Base-by-base conservation (phyloP, 176 grass and related monocot species). In the Pontederia paniculata region DNA sequence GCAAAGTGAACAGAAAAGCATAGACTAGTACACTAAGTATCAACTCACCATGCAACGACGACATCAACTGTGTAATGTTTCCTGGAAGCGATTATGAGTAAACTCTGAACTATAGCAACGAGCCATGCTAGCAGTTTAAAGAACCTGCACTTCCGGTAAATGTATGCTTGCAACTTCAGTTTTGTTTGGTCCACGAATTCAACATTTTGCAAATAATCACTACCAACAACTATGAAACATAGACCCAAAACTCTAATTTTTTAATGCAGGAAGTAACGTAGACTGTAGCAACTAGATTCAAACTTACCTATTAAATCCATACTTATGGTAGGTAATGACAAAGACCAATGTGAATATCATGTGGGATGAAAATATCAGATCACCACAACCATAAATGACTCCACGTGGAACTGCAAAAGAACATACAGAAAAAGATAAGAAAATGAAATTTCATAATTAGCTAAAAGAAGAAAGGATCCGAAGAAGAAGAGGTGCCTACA, bases 11-110 rank as follows among this genome's bases (percentile, higher is more conserved):
- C 9, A 3, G n/a, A 57, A 70, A 17, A 51, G 56, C 46, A 2
- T 17, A 43, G 48, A 48, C 19, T 49, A 60, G 19, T 53, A 57
- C 14, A 9, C 13, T 14, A 20, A 10, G 25, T 50, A 15, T n/a
- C 21, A 63, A 42, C 68, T 31, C 88, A 98, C 94, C 87, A 98
- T 70, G 94, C 94, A 84, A 91, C 87, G 70, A 98, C 77, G 28
- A 98, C 84, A 58, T 98, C 94, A 23, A 98, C 94, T 23, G 68
- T 82, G 74, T 98, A 98, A 73, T 93, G 94, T 41, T 98, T 93
- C 61, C 83, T 86, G 69, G 94, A 89, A 72, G 87, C 80, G 63
- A 98, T 77, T 68, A 98, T 98, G 57, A 98, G 83, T 63, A 98
- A 58, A 72, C 87, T 88, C 75, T 98, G 93, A 79, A 98, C 56